Conservation (phyloP, 768 basidiomycete genomes). For the Leccinum sublutescens region DNA sequence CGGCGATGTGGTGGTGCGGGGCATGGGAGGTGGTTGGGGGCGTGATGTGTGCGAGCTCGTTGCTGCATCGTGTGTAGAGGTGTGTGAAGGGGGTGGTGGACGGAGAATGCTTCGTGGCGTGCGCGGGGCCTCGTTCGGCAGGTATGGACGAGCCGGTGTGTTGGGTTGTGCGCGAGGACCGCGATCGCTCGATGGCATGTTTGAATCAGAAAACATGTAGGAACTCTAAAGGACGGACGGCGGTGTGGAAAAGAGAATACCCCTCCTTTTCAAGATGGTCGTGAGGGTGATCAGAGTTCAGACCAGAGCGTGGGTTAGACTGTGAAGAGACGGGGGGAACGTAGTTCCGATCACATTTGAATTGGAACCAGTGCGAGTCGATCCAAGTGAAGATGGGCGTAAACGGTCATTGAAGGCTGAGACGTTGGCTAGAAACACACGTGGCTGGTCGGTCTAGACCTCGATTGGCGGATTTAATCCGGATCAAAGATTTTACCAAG, state of each 20-base stretch:
- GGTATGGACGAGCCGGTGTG: slow-evolving; percentile 2
- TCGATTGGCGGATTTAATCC: background rate
- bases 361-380: slow-evolving; percentile 10
- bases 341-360: slow-evolving; percentile 19
- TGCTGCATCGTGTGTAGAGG: slow-evolving; percentile 5
- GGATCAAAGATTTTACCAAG: background rate
- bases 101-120: slow-evolving; percentile 20
- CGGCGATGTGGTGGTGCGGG: slow-evolving; percentile 10
- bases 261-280: background rate
- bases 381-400: background rate
- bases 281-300: background rate
- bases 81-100: slow-evolving; percentile 8
- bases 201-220: background rate
- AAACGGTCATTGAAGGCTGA: too few relatives aligned
- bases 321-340: background rate
- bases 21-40: slow-evolving; percentile 7
- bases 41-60: background rate
- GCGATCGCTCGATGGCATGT: slow-evolving; percentile 12
- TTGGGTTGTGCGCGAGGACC: slow-evolving; percentile 2
- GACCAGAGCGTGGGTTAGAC: slow-evolving; percentile 4
- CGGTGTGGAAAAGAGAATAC: too few relatives aligned
- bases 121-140: slow-evolving; percentile 7
- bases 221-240: background rate
- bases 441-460: too few relatives aligned
- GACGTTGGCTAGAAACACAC: too few relatives aligned